Base-by-base conservation (phyloP, 345 rosid species). In the Gossypium turneri region DNA sequence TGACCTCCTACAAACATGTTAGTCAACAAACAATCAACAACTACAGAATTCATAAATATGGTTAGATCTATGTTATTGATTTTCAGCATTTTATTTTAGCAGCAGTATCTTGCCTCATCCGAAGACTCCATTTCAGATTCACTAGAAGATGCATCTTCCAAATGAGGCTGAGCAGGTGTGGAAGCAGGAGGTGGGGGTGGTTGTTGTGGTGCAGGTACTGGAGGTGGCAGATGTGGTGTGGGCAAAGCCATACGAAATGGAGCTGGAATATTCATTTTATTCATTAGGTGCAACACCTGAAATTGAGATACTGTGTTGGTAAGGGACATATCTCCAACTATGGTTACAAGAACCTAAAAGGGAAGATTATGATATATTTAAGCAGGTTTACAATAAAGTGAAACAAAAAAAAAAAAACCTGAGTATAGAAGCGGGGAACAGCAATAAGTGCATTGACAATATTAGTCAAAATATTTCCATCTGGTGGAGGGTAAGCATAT, bases 241-340 rank as follows among this genome's bases (percentile, higher is more conserved):
- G 97, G 99, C 64, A 90, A 83, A 77, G 98, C 96, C 89, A 91
- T 83, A 27, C 45, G 66, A 61, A 95, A 93, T 52, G 98, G 99
- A 77, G 98, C 94, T 79, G 98, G 99, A 81, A 95, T 89, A 81
- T 91, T 93, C 99, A 95, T 93, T 90, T 95, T 95, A 84, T 95
- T 95, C 99, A 95, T 95, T 80, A 95, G 84, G 84, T 93, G 99
- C 86, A 95, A 81, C 79, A 93, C 94, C 98, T 95, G 75, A 50
- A 65, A 74, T 76, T 9, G 62, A 48, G 72, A 70, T 13, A 12
- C 51, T 53, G 76, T 51, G 47, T 34, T 62, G 7, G 60, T 69
- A 44, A 67, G 27, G 51, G 22, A 41, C 16, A 55, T 8, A 22
- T 67, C 17, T 48, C 71, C 45, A 76, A 70, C 38, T 12, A 61